phyloP scores from a whole-genome alignment of 441 rosid species.

The Erodium moschatum region DNA sequence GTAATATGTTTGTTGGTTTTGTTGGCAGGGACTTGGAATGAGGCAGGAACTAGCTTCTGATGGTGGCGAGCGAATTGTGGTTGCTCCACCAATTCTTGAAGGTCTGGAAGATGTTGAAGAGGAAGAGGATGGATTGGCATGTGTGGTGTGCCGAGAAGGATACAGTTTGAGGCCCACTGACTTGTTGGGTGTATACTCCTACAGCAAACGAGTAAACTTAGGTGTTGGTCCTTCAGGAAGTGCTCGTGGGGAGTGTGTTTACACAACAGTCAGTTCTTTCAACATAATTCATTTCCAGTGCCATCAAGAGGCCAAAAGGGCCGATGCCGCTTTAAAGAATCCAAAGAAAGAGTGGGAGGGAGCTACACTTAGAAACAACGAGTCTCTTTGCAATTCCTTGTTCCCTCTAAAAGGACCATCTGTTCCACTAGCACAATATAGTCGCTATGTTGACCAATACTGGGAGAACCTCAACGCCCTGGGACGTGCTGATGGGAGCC shows the following conservation, averaged over 20 bases:
- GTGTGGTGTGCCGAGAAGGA: slow-evolving; percentile 99
- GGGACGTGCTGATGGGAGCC: slow-evolving; percentile 95
- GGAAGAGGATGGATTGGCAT: slow-evolving; percentile 96
- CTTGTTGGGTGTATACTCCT: slow-evolving; percentile 85
- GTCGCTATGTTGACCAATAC: slow-evolving; percentile 82
- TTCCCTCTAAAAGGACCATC: slow-evolving; percentile 95
- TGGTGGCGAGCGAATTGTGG: slow-evolving; percentile 94
- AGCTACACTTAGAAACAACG: slow-evolving; percentile 93
- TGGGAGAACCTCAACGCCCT: slow-evolving; percentile 98
- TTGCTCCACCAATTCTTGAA: slow-evolving; percentile 76
- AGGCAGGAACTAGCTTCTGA: slow-evolving; percentile 75
- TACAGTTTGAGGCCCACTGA: slow-evolving; percentile 96
- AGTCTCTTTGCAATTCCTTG: slow-evolving; percentile 94
- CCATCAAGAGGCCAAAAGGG: slow-evolving; percentile 99
- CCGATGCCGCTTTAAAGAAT: slow-evolving; percentile 88
- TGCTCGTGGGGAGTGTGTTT: slow-evolving; percentile 96
- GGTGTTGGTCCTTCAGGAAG: slow-evolving; percentile 93
- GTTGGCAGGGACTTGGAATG: slow-evolving; percentile 79
- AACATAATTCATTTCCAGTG: slow-evolving; percentile 98
- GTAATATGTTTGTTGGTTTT: not conserved
- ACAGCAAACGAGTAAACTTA: slow-evolving; percentile 91
- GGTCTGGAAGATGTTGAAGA: slow-evolving; percentile 98
- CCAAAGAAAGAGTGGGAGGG: slow-evolving; percentile 99
- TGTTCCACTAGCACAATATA: slow-evolving; percentile 72
- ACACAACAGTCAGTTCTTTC: slow-evolving; percentile 96